Percentiles rank a stretch among this genome's conserved stretches.
These are phyloP conservation scores for Trichoderma sp. DNA, from an alignment of 2,329 filamentous ascomycete species.

Conservation along the genomic window DNA sequence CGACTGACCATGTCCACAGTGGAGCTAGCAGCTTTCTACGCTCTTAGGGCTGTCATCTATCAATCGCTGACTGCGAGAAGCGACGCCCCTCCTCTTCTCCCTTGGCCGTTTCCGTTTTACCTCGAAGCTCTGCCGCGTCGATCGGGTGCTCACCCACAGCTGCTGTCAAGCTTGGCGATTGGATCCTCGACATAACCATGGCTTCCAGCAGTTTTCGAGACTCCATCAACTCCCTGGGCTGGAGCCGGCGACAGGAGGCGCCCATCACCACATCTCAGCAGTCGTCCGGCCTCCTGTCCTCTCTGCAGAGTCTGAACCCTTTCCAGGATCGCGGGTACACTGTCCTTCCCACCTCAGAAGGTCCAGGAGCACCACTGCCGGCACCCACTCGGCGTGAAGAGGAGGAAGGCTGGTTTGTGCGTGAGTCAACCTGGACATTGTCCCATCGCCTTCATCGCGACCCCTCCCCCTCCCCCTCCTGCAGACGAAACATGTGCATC, in stretches of 20 bases:
- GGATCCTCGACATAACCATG: conserved; percentile 52
- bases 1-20: conserved; percentile 28
- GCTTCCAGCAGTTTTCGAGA: conserved; percentile 88
- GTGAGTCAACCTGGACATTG: conserved; percentile 63
- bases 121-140: conserved; percentile 6
- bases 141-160: background rate
- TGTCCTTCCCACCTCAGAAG: conserved; percentile 82
- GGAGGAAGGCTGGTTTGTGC: conserved; percentile 91
- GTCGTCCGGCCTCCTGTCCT: conserved; percentile 74
- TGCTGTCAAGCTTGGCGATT: conserved; percentile 2
- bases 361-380: conserved; percentile 80
- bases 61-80: conserved; percentile 5
- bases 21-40: conserved; percentile 19
- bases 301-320: conserved; percentile 82
- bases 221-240: conserved; percentile 91
- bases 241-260: conserved; percentile 83
- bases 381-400: conserved; percentile 84
- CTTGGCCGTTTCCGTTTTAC: background rate
- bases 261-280: conserved; percentile 71
- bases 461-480: conserved; percentile 42
- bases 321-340: conserved; percentile 88
- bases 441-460: conserved; percentile 29
- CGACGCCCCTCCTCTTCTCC: background rate
- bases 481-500: conserved; percentile 50
- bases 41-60: conserved; percentile 17